Evolutionary conservation across 805 yeast genomes (phyloP), one percentile per base, ranked within the genome.

Genomic region (Yarrowia divulgata): DNA sequence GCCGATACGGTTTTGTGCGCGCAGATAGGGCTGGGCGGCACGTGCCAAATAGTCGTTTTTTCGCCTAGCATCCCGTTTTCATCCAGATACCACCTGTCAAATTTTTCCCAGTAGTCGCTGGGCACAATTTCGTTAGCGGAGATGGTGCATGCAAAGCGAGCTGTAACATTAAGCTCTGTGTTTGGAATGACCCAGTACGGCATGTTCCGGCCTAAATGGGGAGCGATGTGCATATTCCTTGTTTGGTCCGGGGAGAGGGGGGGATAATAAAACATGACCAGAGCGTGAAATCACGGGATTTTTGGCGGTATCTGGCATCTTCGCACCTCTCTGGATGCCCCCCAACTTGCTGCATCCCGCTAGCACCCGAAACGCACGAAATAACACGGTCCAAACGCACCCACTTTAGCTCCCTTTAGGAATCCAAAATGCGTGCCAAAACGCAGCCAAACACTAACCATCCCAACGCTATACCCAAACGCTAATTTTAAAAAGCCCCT

Each of bases 101-200:
- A 3, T 34, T 34, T 34, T 34, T 34, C 8, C 6, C 37, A 23
- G 4, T 23, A 23, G 29, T 34, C 37, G 10, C 37, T 34, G 1
- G 1, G 8, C 8, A 1, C 37, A n/a, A 43, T 7, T 5, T 18
- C 46, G 46, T 43, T 45, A 12, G 34, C 50, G 34, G 55, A 32
- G 39, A 13, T 29, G 14, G 35, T 32, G 55, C 39, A 32, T n/a
- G 7, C 32, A 49, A 49, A 32, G 8, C 10, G 18, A 16, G 39
- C 14, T 8, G 14, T n/a, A 8, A 10, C 6, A 35, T 35, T 52
- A 35, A 19, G 18, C 43, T 52, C 43, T 52, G 57, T 50, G 58
- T 52, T 52, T 52, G 58, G 58, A 52, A 52, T 52, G 58, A 52
- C 58, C 58, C 58, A 52, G 58, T 52, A 52, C 43, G 58, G 58